A percentile compares a stretch with the other conserved stretches of the same genome.
phyloP scores from a whole-genome alignment of 2,329 filamentous ascomycete genomes.

The Xylaria sp. region DNA sequence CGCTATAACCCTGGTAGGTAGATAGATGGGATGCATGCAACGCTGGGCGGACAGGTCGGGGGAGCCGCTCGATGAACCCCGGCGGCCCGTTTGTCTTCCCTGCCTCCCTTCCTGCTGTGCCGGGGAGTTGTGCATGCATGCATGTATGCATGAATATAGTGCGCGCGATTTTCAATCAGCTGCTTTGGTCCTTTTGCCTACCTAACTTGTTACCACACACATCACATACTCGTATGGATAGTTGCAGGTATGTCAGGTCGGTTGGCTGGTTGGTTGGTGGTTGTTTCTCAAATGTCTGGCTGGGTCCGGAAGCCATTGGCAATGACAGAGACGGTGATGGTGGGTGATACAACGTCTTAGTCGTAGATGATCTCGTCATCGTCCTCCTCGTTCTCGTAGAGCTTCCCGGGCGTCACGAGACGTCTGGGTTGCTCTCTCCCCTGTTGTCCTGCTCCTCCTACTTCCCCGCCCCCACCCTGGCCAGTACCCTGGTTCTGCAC shows the following conservation, averaged over 20 bases:
- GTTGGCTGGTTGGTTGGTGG: neutral
- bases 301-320: neutral
- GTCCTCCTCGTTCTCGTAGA: slow-evolving; percentile 51
- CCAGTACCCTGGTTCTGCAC: neutral
- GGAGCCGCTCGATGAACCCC: neutral
- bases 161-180: slow-evolving; percentile 3
- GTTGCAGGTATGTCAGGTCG: neutral
- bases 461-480: slow-evolving; percentile 20
- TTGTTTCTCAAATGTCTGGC: neutral
- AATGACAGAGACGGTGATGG: slow-evolving; percentile 13
- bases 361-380: slow-evolving; percentile 50
- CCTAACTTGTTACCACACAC: no score
- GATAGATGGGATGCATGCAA: neutral
- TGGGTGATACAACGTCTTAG: slow-evolving; percentile 4
- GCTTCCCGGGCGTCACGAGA: slow-evolving; percentile 47
- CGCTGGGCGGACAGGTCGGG: slow-evolving; percentile 1
- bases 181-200: neutral
- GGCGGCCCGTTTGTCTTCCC: neutral
- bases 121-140: neutral
- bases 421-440: slow-evolving; percentile 37
- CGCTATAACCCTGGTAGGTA: neutral
- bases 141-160: neutral
- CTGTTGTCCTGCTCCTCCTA: neutral
- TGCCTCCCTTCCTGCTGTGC: slow-evolving; percentile 1
- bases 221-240: no score